Percentiles rank a stretch among this genome's conserved stretches.
Evolutionary conservation across 1,284 basidiomycete species (phyloP).

Genomic region (Leccinum pachyderme): DNA sequence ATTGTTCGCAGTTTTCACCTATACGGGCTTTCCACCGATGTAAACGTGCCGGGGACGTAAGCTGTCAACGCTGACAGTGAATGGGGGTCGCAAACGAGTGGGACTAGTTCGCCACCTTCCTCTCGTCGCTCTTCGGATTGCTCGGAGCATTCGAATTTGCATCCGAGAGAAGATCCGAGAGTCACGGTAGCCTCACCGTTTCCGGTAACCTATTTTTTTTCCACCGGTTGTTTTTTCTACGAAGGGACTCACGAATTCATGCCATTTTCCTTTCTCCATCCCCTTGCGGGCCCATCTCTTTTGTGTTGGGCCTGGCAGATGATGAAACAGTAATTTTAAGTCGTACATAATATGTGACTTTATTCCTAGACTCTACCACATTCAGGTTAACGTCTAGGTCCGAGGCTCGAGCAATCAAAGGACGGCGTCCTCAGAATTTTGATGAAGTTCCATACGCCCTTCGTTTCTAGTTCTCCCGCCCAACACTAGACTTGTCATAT

Average conservation of each 20-base stretch:
- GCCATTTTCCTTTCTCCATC: not conserved
- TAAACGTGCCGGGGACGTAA: no score
- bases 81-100: not conserved
- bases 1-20: no score
- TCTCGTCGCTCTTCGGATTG: not conserved
- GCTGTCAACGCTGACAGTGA: no score
- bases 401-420: not conserved
- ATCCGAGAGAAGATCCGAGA: not conserved
- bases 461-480: not conserved
- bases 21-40: no score
- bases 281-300: conserved; percentile 3
- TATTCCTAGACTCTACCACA: conserved; percentile 2
- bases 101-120: not conserved
- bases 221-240: not conserved
- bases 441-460: not conserved
- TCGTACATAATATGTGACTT: not conserved
- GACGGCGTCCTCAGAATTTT: not conserved
- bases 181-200: not conserved
- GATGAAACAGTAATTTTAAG: not conserved
- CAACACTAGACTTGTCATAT: conserved; percentile 24
- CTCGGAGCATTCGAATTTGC: not conserved
- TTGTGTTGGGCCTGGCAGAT: conserved; percentile 9
- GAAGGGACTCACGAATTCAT: not conserved
- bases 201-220: no score
- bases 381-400: not conserved